phyloP scores from a whole-genome alignment of 352 stramenopile genomes.

The Phytophthora lateralis region DNA sequence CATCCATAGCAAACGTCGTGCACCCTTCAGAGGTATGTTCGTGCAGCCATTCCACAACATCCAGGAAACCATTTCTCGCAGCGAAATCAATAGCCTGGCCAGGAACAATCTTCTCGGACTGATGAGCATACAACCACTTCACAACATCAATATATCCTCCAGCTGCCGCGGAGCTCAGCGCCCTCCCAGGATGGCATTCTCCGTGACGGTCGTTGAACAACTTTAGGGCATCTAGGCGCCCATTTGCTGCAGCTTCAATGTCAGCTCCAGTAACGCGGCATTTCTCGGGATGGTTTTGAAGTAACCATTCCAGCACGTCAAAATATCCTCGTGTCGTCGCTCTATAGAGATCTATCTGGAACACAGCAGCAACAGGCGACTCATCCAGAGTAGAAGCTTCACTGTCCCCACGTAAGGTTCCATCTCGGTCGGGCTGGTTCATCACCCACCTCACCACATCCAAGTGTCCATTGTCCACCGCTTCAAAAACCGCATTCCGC shows the following conservation, averaged over 20 bases:
- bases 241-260: constrained; percentile 12
- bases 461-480: constrained; percentile 13
- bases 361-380: not conserved
- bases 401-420: not conserved
- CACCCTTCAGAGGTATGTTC: constrained; percentile 13
- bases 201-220: not conserved
- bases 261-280: constrained; percentile 2
- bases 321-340: constrained; percentile 10
- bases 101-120: not conserved
- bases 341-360: constrained; percentile 4
- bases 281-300: constrained; percentile 2
- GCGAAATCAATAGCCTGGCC: constrained; percentile 3
- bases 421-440: not conserved
- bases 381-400: not conserved
- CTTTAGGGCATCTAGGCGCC: constrained; percentile 11
- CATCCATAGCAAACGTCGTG: constrained; percentile 11
- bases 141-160: constrained; percentile 19
- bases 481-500: not conserved
- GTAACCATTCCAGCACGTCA: constrained; percentile 15
- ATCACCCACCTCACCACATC: constrained; percentile 22
- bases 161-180: constrained; percentile 3
- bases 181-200: not conserved
- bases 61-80: constrained; percentile 12
- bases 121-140: constrained; percentile 9
- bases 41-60: constrained; percentile 22